Evolutionary conservation across 352 stramenopile genomes (phyloP), one percentile per base, ranked within the genome.

Genomic region (Albugo candida): DNA sequence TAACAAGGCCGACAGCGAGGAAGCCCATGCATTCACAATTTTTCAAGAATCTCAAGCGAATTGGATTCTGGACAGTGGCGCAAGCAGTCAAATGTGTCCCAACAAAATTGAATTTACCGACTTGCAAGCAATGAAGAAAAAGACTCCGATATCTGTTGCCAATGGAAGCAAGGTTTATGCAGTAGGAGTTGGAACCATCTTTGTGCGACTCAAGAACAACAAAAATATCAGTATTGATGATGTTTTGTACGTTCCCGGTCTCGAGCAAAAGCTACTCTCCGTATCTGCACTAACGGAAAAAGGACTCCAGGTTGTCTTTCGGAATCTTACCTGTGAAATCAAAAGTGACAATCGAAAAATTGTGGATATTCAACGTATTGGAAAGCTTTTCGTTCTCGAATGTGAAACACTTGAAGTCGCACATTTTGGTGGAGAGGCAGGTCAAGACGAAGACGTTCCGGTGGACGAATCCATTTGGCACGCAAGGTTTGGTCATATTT

Each of bases 1-100:
- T 24, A 43, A 24, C 38, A 24, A 43, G 8, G 20, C 20, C 38
- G 20, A 43, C 3, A 43, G 38, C 20, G 17, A 19, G 8, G 38
- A 19, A 43, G 20, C 38, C 17, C 38, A 43, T 43, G 38, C 20
- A 24, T 43, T 43, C 38, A 43, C 38, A 24, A 8, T 8, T 19
- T 24, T 24, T 19, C 17, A 43, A 19, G 38, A 43, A 19, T 24
- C 17, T 24, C 20, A 19, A 24, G 8, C 3, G 17, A 24, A 24
- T 20, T 61, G 46, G 46, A 38, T 55, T 6, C 36, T 64, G 0
- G 47, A 64, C 41, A 59, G 49, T 40, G 58, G 58, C 4, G 54
- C 54, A 13, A 61, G 54, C 18, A 49, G 43, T 12, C 41, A 61
- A 37, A 61, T 61, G 54, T 55, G 47, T 2, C 41, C 42, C 14